Base-by-base conservation (phyloP, 768 basidiomycete species). In the Butyriboletus loyo region DNA sequence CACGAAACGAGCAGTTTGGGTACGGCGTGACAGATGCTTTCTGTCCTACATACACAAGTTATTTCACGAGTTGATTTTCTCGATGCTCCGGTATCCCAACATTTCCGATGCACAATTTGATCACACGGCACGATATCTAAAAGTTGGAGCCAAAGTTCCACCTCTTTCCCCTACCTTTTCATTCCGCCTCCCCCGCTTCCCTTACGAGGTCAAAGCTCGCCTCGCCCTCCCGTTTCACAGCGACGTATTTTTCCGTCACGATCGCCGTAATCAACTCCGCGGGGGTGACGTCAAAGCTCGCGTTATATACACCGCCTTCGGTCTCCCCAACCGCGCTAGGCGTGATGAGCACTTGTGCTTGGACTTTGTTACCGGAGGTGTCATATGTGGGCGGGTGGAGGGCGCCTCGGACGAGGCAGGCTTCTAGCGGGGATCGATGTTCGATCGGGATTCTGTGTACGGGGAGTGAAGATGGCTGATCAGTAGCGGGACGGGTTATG, bases 271-370 rank as follows among this genome's bases (percentile, higher is more conserved):
- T 97, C 38, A 98, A 74, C 53, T 89, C 87, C 3, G 94, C 92
- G 1, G 95, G 94, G 0, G 96, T 98, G 15, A 98, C 93, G 66
- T 98, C 96, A 70, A 98, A 98, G 57, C 90, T 92, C 1, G 96
- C 94, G 69, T 97, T 98, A 69, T 94, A 96, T 36, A 92, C 72
- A 3, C 53, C 66, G 2, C 58, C 64, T 21, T 57, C 41, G 0
- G 52, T 35, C 38, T 63, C 63, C 36, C 45, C 76, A 27, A 86
- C 65, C 14, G 75, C 77, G 21, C 72, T 66, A 0, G 94, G 92
- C 0, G 93, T 93, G 55, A 94, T 83, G 80, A 92, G 83, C 13
- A 95, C 88, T 39, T 87, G 83, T 0, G 85, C 85, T 61, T 92
- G 87, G 58, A 83, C 73, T 48, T 80, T 76, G 19, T 75, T 69